Evolutionary conservation across 192 early-diverging fungal genomes (phyloP), one percentile per base, ranked within the genome.

Genomic region (Coemansia sp.): DNA sequence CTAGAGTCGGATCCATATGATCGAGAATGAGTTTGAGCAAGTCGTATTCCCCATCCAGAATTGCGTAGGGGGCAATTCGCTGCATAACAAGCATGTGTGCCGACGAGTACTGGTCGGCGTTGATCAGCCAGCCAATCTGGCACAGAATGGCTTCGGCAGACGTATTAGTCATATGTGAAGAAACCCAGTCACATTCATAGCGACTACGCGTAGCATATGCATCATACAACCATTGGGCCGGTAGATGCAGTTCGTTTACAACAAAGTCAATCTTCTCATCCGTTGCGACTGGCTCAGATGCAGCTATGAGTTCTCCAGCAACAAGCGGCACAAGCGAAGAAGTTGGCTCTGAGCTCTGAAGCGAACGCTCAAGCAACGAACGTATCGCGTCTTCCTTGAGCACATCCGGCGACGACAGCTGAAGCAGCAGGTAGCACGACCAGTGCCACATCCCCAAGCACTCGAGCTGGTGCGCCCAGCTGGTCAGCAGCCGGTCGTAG

Each of bases 391-490:
- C 37, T 19, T 78, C 81, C 7, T 83, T 72, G 18, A 72, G 69
- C 3, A 38, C 14, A 0, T 55, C 44, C 27, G 64, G 53, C 12
- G 80, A 57, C 9, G 80, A 72, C 49, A 95, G 61, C 58, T 88
- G 90, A 49, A 91, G 61, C 5, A 82, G 73, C 21, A 92, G 87
- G 80, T 84, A 95, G 37, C 87, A 68, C 3, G 91, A 85, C 93
- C 92, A 95, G 34, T 91, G 67, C 89, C 90, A 94, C 22, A 91
- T 65, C 0, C 91, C 93, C 27, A 91, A 40, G 0, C 52, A 45
- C 76, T 93, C 91, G 13, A 97, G 69, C 69, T 92, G 85, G 15
- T 62, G 69, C 5, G 87, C 81, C 53, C 94, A 84, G 21, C 82
- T 65, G 0, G 80, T 52, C 17, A 89, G 80, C 44, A 91, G 69